Conservation (phyloP, 2,329 filamentous ascomycete species). For the Hymenoscyphus repandus region DNA sequence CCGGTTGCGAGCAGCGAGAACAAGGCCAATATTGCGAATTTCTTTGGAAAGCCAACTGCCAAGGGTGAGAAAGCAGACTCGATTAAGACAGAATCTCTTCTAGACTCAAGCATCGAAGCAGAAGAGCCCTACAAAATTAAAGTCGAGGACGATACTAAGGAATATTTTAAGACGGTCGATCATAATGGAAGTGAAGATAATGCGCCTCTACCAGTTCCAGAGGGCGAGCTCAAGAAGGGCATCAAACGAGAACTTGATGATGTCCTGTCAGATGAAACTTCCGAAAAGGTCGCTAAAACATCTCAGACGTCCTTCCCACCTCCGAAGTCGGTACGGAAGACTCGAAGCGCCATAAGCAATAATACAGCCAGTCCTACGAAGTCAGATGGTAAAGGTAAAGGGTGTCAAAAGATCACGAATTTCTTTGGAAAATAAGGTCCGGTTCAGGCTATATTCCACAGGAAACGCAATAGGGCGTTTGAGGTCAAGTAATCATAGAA, state of each 20-base stretch:
- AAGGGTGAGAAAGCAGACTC: slow-evolving; percentile 14
- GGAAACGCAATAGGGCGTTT: background rate
- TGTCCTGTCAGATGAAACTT: slow-evolving; percentile 18
- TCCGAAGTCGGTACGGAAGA: slow-evolving; percentile 11
- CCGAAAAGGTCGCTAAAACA: slow-evolving; percentile 23
- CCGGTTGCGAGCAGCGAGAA: slow-evolving; percentile 82
- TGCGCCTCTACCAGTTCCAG: slow-evolving; percentile 24
- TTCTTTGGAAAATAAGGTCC: slow-evolving; percentile 39
- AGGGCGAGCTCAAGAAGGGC: slow-evolving; percentile 19
- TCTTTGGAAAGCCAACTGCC: slow-evolving; percentile 59
- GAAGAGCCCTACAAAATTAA: slow-evolving; percentile 8
- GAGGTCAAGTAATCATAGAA: background rate
- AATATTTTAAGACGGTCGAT: slow-evolving; percentile 23
- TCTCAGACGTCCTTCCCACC: slow-evolving; percentile 17
- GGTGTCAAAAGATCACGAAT: slow-evolving; percentile 44
- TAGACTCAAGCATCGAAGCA: slow-evolving; percentile 11
- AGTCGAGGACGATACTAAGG: slow-evolving; percentile 22
- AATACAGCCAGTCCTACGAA: slow-evolving; percentile 15
- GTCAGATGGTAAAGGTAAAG: slow-evolving; percentile 20
- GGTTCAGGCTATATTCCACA: background rate
- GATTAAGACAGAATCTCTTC: slow-evolving; percentile 1
- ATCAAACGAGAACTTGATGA: slow-evolving; percentile 28
- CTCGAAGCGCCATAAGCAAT: slow-evolving; percentile 15
- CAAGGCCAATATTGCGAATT: slow-evolving; percentile 90
- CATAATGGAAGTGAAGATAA: slow-evolving; percentile 26